These are phyloP conservation scores for Tanacetum coccineum DNA, from an alignment of 129 eudicot species.

Conservation along the genomic window DNA sequence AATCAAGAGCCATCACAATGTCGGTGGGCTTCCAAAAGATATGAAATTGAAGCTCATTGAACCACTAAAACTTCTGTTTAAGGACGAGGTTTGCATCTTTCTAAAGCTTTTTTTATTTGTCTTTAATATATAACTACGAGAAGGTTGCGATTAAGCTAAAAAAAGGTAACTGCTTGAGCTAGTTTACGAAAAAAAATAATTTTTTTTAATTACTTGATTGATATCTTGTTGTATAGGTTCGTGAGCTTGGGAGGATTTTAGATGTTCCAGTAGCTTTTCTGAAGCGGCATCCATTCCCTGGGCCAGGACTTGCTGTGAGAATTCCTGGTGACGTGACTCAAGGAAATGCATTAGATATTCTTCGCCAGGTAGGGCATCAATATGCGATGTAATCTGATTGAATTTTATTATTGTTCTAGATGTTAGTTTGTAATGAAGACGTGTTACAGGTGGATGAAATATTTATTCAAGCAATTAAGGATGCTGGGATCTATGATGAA, in stretches of 20 bases:
- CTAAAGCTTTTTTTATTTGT: background rate
- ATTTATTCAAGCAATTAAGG: conserved; percentile 78
- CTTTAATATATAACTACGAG: background rate
- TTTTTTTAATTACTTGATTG: background rate
- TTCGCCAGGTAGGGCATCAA: conserved; percentile 58
- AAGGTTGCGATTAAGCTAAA: background rate
- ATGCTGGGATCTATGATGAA: conserved; percentile 83
- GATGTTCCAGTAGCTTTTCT: conserved; percentile 67
- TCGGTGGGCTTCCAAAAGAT: conserved; percentile 95
- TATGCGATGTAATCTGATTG: background rate
- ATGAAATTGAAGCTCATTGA: conserved; percentile 96
- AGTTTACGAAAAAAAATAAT: background rate
- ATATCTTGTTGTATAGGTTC: conserved; percentile 46
- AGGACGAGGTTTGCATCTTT: conserved; percentile 71
- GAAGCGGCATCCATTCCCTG: conserved; percentile 96
- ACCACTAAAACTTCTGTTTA: conserved; percentile 87
- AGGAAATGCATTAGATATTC: conserved; percentile 82
- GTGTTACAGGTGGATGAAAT: conserved; percentile 73
- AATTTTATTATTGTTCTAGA: background rate
- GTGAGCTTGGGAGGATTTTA: conserved; percentile 82
- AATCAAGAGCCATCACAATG: conserved; percentile 94
- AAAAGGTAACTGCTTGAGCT: background rate
- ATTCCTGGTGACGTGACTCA: conserved; percentile 88
- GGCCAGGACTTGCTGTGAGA: conserved; percentile 97
- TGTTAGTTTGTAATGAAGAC: conserved; percentile 5